These are phyloP conservation scores for Boletus fagicola DNA, from an alignment of 768 basidiomycete genomes.

Conservation along the genomic window DNA sequence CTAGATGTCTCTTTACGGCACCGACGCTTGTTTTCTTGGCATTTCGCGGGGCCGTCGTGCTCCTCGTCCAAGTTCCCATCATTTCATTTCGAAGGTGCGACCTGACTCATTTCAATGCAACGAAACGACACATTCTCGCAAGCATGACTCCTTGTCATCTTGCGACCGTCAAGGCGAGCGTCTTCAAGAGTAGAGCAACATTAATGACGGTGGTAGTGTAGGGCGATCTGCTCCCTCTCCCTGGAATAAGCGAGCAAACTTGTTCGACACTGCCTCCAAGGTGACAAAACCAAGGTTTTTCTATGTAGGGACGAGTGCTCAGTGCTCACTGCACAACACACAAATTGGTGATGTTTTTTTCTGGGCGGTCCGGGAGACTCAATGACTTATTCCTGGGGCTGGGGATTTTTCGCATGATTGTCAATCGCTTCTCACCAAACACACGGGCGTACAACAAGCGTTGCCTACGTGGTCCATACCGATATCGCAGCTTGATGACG, in stretches of 20 bases:
- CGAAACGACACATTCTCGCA: background rate
- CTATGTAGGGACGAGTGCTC: too few species aligned
- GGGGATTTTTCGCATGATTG: too few species aligned
- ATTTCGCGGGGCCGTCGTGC: slow-evolving; percentile 4
- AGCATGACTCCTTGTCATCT: background rate
- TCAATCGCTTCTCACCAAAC: background rate
- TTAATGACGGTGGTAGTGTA: slow-evolving; percentile 1
- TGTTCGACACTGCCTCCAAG: slow-evolving; percentile 7
- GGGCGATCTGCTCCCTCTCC: background rate
- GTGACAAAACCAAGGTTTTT: background rate
- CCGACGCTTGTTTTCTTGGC: background rate
- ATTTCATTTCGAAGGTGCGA: background rate
- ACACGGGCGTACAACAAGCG: too few species aligned
- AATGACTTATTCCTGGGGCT: background rate
- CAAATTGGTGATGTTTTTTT: background rate
- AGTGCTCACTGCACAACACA: background rate
- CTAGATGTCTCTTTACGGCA: slow-evolving; percentile 1
- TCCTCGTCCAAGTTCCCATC: background rate
- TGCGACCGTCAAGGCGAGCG: too few species aligned
- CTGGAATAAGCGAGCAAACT: background rate
- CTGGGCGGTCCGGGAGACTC: background rate
- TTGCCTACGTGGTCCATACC: background rate
- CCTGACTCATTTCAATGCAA: background rate
- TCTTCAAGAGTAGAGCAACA: background rate
- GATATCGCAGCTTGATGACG: background rate